Base-by-base conservation (phyloP, 441 rosid genomes). In the Brassica hybrid region DNA sequence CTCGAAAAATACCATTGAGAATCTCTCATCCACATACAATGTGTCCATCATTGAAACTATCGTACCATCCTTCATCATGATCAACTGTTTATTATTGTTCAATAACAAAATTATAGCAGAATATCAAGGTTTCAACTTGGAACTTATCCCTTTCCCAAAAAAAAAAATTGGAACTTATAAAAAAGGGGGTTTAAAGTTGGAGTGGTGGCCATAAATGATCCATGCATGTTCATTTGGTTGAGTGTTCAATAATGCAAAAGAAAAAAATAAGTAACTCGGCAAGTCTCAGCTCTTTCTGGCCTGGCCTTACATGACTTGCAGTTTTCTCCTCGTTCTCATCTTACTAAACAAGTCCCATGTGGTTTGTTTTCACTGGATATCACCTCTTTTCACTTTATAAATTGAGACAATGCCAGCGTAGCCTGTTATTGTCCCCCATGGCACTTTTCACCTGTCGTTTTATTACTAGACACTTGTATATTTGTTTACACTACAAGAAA, bases 401-500 rank as follows among this genome's bases (percentile, higher is more conserved):
- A 3, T 43, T 13, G 21, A 41, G 71, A 69, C 70, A 62, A 8
- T 54, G 38, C 65, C 62, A 68, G 21, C 72, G 54, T 74, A 71
- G 19, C 65, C 34, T 70, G 79, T 65, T 65, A 43, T 70, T 65
- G 58, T 25, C 45, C 5, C 73, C 27, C 67, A 43, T 79, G 79
- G 57, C 59, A 57, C 64, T 23, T 74, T 69, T 74, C 76, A 9
- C 45, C 79, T 79, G 79, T 75, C 82, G 79, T 74, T 58, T 79
- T 74, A 27, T 58, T 57, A 58, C 27, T 14, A 7, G 43, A 38
- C 69, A 65, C 23, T 18, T 50, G 41, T 23, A 48, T 16, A 52
- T 16, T 52, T 59, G 38, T 13, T 59, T 23, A n/a, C 86, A 83
- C n/a, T n/a, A n/a, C n/a, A n/a, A n/a, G n/a, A n/a, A n/a, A n/a